Evolutionary conservation across 805 yeast genomes (phyloP), one percentile per base, ranked within the genome.

Genomic region (Saccharomycopsis malanga): DNA sequence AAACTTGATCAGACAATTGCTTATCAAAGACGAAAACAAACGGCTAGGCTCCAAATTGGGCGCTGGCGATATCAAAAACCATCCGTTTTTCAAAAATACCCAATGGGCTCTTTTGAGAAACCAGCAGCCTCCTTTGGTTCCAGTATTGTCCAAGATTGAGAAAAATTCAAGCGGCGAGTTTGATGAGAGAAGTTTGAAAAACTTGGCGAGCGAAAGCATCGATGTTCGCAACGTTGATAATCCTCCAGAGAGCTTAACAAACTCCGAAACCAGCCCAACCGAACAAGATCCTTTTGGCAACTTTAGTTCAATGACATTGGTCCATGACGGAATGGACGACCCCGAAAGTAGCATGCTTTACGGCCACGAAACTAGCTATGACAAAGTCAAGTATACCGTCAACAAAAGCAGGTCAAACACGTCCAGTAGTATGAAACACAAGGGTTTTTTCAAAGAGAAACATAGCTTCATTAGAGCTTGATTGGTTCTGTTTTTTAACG

Each of bases 21-120:
- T 93, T 48, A 83, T 83, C 46, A 93, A 94, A 61, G 96, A 91
- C 61, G 98, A 93, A 64, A 69, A 74, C 34, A 87, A 87, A 59
- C 71, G 99, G 48, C 63, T 93, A 38, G 99, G 99, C 0, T 86
- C 95, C 9, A 81, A 84, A 50, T 78, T 87, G 40, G 99, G 99
- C 15, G 98, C 98, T 0, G 82, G 95, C 2, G 99, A 93, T 60
- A 78, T 93, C 44, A 93, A 93, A 60, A 79, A 76, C 48, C 98
- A 94, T 62, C 80, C 87, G 0, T 94, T 89, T 57, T 93, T 93
- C 73, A 91, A 88, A 60, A 83, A 71, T 56, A 81, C 87, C 1
- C 95, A 88, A 61, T 93, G 99, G 99, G 97, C 98, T 0, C 70
- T 93, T 50, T 68, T 93, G 48, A 75, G 98, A 57, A 86, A 93